Base-by-base conservation (phyloP, 2,329 filamentous ascomycete genomes). In the Fusarium lateritium region DNA sequence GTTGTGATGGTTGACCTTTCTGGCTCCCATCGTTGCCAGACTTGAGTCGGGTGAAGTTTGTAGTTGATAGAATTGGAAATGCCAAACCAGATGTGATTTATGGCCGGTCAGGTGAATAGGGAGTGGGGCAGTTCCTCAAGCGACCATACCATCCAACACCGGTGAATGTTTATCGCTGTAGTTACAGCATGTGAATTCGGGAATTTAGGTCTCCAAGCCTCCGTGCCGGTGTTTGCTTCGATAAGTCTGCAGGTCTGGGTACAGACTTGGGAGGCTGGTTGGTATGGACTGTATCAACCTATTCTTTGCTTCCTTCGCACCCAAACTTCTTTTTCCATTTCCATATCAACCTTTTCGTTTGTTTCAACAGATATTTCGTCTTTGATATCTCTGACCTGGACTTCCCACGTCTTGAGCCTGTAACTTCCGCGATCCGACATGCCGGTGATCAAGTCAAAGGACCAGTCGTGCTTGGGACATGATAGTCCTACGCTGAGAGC, bases 381-480 rank as follows among this genome's bases (percentile, higher is more conserved):
- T 9, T 70, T 56, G 0, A 62, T 15, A 8, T 77, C 71, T 14
- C 88, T 81, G 11, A 89, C 53, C 62, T 92, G 83, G 0, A 90
- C 84, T 67, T 92, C 89, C 89, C 89, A 92, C 0, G 90, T 78
- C 22, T 84, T 84, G 11, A 92, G 79, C 62, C 80, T 85, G 73
- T 92, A 92, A 45, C 78, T 86, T 2, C 85, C 89, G 0, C 89
- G 84, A 74, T 92, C 91, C 2, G 83, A 84, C 70, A 81, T 81
- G 0, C 91, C 91, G 0, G 89, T 87, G 53, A 88, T 86, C 4
- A 92, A 71, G 73, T 93, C 91, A 76, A 92, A 93, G 0, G 89
- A 90, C 91, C 91, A 93, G 6, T 83, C 87, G 65, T 92, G 90
- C 66, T 91, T 91, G 0, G 90, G 89, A 75, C 91, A 93, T 0